Conservation (phyloP, 768 basidiomycete genomes). For the Serendipita sp. region DNA sequence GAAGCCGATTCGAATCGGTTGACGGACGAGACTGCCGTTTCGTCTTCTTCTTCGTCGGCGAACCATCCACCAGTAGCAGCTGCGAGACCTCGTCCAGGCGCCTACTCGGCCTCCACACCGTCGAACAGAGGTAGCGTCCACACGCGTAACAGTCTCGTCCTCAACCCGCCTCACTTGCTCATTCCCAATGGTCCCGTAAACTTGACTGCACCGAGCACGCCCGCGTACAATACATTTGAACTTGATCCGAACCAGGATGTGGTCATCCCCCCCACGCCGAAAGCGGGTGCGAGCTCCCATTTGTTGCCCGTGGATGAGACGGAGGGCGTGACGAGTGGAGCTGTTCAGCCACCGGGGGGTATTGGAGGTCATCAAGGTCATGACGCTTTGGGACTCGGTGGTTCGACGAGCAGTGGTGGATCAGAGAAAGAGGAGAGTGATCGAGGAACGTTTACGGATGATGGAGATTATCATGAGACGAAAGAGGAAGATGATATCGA, state of each 20-base stretch:
- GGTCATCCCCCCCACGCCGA: constrained; percentile 13
- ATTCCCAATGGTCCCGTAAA: not conserved
- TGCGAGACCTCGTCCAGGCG: not conserved
- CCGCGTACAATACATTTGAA: constrained; percentile 4
- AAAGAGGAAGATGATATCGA: constrained; percentile 27
- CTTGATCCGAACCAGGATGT: constrained; percentile 11
- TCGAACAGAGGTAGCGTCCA: not conserved
- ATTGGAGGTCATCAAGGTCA: constrained; percentile 35
- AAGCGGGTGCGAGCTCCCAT: constrained; percentile 14
- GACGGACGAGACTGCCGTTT: not conserved
- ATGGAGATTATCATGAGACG: constrained; percentile 39
- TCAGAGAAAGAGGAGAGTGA: constrained; percentile 33
- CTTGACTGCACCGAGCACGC: not conserved
- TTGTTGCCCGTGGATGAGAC: constrained; percentile 55
- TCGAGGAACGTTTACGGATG: constrained; percentile 51
- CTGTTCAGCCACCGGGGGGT: constrained; percentile 71
- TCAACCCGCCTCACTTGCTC: not conserved
- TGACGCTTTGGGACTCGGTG: constrained; percentile 17
- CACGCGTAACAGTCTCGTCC: not conserved
- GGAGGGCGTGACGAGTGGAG: constrained; percentile 77
- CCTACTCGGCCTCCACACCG: not conserved
- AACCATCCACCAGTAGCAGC: not conserved
- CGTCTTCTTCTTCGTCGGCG: not conserved
- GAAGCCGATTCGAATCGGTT: not conserved
- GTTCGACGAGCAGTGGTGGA: constrained; percentile 23